Percentiles rank a stretch among this genome's conserved stretches.
phyloP scores from a whole-genome alignment of 331 rosid genomes.

The Telfairia occidentalis region DNA sequence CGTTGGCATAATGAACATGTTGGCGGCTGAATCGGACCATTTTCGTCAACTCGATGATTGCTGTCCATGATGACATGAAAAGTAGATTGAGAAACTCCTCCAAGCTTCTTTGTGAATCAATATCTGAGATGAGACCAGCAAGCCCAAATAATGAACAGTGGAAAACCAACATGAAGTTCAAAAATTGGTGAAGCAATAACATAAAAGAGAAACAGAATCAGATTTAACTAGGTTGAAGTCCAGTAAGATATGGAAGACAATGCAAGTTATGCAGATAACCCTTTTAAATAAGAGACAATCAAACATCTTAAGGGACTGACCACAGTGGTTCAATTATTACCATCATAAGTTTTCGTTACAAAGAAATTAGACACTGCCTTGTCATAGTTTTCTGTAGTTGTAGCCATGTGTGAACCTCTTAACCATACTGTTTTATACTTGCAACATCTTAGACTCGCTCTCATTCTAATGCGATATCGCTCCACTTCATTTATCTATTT shows the following conservation, averaged over 20 bases:
- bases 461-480: background rate
- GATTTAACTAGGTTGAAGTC: background rate
- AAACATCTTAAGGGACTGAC: background rate
- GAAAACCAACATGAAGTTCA: background rate
- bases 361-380: background rate
- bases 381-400: background rate
- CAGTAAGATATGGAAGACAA: background rate
- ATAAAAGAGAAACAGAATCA: background rate
- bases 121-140: constrained; percentile 38
- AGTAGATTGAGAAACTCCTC: constrained; percentile 22
- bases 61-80: constrained; percentile 14
- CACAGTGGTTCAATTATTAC: background rate
- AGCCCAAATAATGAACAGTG: constrained; percentile 6
- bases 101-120: constrained; percentile 27
- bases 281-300: background rate
- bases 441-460: background rate
- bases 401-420: background rate
- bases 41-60: constrained; percentile 12
- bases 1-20: constrained; percentile 56
- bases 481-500: background rate
- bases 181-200: background rate
- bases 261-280: background rate
- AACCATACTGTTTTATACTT: background rate
- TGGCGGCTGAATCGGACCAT: constrained; percentile 19
- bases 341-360: background rate